These are phyloP conservation scores for Myxozyma geophila DNA, from an alignment of 805 yeast genomes.

Conservation along the genomic window DNA sequence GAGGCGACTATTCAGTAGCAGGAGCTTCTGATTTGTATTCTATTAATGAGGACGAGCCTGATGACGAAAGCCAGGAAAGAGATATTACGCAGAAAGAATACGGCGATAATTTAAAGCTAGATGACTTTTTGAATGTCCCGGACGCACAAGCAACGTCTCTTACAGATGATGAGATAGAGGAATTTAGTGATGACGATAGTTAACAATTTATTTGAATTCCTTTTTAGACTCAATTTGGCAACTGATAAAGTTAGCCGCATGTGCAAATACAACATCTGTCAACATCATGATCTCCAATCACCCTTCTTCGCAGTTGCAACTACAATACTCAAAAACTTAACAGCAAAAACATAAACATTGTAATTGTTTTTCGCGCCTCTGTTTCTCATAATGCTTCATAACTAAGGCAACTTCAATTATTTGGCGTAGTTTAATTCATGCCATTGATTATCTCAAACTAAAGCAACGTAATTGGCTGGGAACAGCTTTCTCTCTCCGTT, in stretches of 20 bases:
- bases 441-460: constrained; percentile 4
- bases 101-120: neutral
- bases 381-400: no score
- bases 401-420: no score
- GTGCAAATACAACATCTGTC: neutral
- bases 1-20: constrained; percentile 25
- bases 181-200: constrained; percentile 16
- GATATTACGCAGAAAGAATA: neutral
- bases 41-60: constrained; percentile 2
- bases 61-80: neutral
- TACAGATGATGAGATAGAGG: constrained; percentile 41
- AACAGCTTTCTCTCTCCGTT: constrained; percentile 81
- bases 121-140: neutral
- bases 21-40: constrained; percentile 5
- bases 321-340: no score
- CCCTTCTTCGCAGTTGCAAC: neutral
- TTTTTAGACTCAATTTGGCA: neutral
- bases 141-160: constrained; percentile 5
- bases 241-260: neutral
- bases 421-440: neutral
- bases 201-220: neutral
- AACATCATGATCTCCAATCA: neutral
- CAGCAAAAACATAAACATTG: neutral
- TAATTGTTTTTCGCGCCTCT: no score
- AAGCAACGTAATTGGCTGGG: constrained; percentile 85